Evolutionary conservation across 2,329 filamentous ascomycete species (phyloP).

Genomic region (Diaporthe sp.): DNA sequence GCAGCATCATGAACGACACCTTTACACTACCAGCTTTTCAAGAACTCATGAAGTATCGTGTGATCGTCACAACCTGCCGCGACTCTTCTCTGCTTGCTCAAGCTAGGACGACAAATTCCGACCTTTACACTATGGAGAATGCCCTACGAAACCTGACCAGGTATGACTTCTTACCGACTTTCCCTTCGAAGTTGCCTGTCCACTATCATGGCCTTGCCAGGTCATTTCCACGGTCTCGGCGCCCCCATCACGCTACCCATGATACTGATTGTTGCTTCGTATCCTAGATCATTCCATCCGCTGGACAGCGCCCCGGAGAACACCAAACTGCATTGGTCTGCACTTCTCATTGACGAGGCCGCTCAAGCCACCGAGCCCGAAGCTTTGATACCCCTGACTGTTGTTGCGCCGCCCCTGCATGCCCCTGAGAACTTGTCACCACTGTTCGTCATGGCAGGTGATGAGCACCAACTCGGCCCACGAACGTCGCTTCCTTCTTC

Average conservation of each 20-base stretch:
- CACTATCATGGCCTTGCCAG: not conserved
- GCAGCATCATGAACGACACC: conserved; percentile 37
- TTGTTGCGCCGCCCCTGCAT: conserved; percentile 43
- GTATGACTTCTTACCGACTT: not conserved
- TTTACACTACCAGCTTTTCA: conserved; percentile 43
- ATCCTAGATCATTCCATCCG: conserved; percentile 40
- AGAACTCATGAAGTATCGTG: conserved; percentile 43
- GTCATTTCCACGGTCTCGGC: not conserved
- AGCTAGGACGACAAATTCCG: conserved; percentile 45
- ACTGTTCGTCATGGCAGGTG: conserved; percentile 47
- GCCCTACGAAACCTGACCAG: conserved; percentile 29
- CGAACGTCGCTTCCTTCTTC: conserved; percentile 42
- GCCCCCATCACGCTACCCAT: no score
- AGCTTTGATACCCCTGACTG: conserved; percentile 42
- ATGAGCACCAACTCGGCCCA: conserved; percentile 46
- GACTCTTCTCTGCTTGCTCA: conserved; percentile 45
- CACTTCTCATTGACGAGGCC: conserved; percentile 47
- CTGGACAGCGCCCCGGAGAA: conserved; percentile 5
- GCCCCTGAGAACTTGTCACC: conserved; percentile 39
- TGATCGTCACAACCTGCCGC: conserved; percentile 46
- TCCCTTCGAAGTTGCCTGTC: not conserved
- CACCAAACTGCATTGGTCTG: conserved; percentile 44
- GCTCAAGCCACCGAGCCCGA: conserved; percentile 47
- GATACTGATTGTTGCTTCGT: not conserved
- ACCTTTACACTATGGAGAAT: conserved; percentile 43